Conservation (phyloP, 2,329 filamentous ascomycete genomes). For the Clonostachys rosea region DNA sequence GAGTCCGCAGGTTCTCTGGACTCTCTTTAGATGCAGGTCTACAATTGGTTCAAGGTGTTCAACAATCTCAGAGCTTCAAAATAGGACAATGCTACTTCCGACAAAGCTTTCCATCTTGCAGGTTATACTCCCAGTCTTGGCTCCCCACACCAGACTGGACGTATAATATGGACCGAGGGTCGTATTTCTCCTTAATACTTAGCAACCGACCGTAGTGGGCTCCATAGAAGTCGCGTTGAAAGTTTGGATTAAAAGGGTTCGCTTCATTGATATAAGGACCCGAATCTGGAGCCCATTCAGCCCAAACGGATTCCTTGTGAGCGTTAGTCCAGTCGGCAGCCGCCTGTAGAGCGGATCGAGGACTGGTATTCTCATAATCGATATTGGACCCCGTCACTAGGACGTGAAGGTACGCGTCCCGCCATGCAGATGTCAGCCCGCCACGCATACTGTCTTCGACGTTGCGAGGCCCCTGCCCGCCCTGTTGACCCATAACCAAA, state of each 20-base stretch:
- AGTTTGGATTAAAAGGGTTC: constrained; percentile 18
- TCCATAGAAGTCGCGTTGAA: constrained; percentile 1
- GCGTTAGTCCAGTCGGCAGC: constrained; percentile 4
- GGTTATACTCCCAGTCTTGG: constrained; percentile 5
- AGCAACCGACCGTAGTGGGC: background rate
- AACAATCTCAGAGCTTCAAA: too few species aligned
- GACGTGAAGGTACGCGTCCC: constrained; percentile 3
- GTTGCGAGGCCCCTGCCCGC: background rate
- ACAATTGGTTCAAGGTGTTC: too few species aligned
- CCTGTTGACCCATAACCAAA: too few species aligned
- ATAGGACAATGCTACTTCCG: background rate
- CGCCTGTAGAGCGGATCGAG: background rate
- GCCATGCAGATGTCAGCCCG: constrained; percentile 3
- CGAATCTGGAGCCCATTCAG: constrained; percentile 5
- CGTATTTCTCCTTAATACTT: constrained; percentile 1
- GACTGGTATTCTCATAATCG: background rate
- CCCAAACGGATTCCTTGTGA: constrained; percentile 3
- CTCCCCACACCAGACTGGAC: constrained; percentile 6
- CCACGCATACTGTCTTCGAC: constrained; percentile 2
- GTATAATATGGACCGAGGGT: constrained; percentile 6
- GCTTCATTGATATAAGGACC: constrained; percentile 31
- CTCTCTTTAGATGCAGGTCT: too few species aligned
- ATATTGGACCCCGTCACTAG: constrained; percentile 2
- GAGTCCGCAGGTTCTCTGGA: too few species aligned
- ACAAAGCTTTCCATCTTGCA: background rate